These are phyloP conservation scores for Mycena kentingensis DNA, from an alignment of 768 basidiomycete genomes.

Conservation along the genomic window DNA sequence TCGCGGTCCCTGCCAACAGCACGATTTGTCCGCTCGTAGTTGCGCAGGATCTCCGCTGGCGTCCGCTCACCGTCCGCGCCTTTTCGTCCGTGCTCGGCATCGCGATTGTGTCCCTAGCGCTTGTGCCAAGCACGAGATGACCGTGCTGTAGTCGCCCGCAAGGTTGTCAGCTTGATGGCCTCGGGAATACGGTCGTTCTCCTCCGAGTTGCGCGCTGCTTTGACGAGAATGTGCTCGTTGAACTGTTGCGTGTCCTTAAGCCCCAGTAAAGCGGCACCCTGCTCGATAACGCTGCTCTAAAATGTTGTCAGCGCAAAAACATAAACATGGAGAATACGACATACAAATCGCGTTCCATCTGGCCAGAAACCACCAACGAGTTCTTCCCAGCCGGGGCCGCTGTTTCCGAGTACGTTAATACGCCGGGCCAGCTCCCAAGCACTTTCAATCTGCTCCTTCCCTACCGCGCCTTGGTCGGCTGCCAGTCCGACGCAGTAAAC, in stretches of 20 bases:
- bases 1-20: conserved; percentile 73
- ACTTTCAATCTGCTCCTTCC: conserved; percentile 81
- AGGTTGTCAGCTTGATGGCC: conserved; percentile 94
- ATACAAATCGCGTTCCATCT: conserved; percentile 87
- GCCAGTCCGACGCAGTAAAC: conserved; percentile 84
- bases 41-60: conserved; percentile 74
- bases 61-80: conserved; percentile 69
- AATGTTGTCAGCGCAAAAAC: neutral
- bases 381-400: conserved; percentile 85
- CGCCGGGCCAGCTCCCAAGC: conserved; percentile 81
- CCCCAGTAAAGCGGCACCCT: conserved; percentile 74
- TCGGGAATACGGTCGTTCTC: conserved; percentile 84
- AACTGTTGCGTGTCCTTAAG: conserved; percentile 67
- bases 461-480: conserved; percentile 70
- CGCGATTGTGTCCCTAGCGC: conserved; percentile 81
- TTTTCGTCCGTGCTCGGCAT: conserved; percentile 65
- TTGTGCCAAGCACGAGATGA: conserved; percentile 83
- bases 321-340: conserved; percentile 40
- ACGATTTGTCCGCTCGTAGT: conserved; percentile 77
- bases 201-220: conserved; percentile 80
- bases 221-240: conserved; percentile 79
- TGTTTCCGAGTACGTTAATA: conserved; percentile 77
- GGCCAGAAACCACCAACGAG: conserved; percentile 90
- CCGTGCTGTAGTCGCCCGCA: conserved; percentile 86
- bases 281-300: conserved; percentile 87